phyloP scores from a whole-genome alignment of 805 yeast species.

The Kuraishia hungarica region DNA sequence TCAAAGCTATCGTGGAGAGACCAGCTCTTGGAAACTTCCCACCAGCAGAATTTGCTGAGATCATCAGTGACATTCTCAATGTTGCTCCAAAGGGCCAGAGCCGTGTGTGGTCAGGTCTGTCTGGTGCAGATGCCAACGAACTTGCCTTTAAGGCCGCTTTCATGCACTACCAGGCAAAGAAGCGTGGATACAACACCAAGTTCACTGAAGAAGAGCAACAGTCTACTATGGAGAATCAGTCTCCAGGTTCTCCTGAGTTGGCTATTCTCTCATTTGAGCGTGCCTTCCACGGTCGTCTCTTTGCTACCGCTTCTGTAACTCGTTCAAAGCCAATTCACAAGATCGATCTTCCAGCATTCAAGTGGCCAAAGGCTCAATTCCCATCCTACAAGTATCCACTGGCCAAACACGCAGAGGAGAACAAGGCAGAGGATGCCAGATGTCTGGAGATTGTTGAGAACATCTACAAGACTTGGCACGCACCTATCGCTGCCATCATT shows the following conservation, averaged over 20 bases:
- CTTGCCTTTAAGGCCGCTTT: slow-evolving; percentile 66
- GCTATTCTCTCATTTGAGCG: slow-evolving; percentile 44
- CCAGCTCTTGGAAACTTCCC: slow-evolving; percentile 66
- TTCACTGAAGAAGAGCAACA: slow-evolving; percentile 37
- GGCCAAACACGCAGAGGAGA: slow-evolving; percentile 49
- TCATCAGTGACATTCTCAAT: slow-evolving; percentile 41
- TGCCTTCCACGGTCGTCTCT: slow-evolving; percentile 50
- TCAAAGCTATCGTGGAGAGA: slow-evolving; percentile 55
- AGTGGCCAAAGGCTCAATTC: slow-evolving; percentile 56
- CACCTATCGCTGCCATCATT: slow-evolving; percentile 42
- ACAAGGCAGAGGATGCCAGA: slow-evolving; percentile 36
- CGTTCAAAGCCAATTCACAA: slow-evolving; percentile 50
- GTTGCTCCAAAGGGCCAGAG: slow-evolving; percentile 59
- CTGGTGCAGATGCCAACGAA: slow-evolving; percentile 67
- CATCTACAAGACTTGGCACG: slow-evolving; percentile 28
- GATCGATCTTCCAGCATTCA: slow-evolving; percentile 50
- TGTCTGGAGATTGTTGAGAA: slow-evolving; percentile 37
- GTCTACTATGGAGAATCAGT: slow-evolving; percentile 39
- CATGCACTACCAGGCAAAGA: slow-evolving; percentile 50
- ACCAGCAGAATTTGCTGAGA: slow-evolving; percentile 40
- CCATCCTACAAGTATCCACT: slow-evolving; percentile 83
- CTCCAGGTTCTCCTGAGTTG: slow-evolving; percentile 46
- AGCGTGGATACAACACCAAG: slow-evolving; percentile 33
- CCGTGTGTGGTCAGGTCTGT: slow-evolving; percentile 55
- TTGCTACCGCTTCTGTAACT: slow-evolving; percentile 48